Base-by-base conservation (phyloP, 1,284 basidiomycete genomes). In the Ustilago sp. region DNA sequence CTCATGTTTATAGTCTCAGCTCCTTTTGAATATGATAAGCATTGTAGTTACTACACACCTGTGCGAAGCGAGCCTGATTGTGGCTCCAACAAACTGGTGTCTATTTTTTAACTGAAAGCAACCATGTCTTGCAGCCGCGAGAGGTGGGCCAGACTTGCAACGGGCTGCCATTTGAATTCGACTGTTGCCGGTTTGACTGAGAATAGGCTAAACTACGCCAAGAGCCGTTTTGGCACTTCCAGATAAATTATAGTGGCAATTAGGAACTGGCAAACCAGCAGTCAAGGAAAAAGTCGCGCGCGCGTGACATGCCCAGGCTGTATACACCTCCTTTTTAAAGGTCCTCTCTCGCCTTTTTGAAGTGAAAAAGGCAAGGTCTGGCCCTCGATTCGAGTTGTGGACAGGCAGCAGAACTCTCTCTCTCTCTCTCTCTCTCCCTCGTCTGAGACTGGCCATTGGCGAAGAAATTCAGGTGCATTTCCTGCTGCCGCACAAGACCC, bases 401-500 rank as follows among this genome's bases (percentile, higher is more conserved):
- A 36, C n/a, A 11, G 17, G n/a, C 0, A 7, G 9, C 12, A 55
- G 35, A 41, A 23, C 28, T 35, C 8, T 12, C 23, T 28, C 23
- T 28, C 23, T 28, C 23, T 28, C 23, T 28, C 3, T 28, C 23
- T 28, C 3, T 28, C 23, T 28, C 23, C 3, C 55, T 34, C 39
- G 39, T 28, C 23, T 45, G 39, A 57, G 38, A 28, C 38, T 41
- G 54, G 54, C 52, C 15, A 31, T 23, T 48, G 34, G 31, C 8
- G 50, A 52, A 1, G 28, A 34, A 23, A 32, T 50, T 23, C 28
- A 28, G 9, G 32, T 17, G 50, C 17, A 52, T 53, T 34, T 53
- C 32, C 35, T 35, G 51, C 12, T n/a, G 51, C 12, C 35, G 36
- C 54, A 41, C 19, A 15, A 56, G 54, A 56, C 55, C 55, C 55